phyloP scores from a whole-genome alignment of 805 yeast genomes.

The Blastobotrys muscicola region DNA sequence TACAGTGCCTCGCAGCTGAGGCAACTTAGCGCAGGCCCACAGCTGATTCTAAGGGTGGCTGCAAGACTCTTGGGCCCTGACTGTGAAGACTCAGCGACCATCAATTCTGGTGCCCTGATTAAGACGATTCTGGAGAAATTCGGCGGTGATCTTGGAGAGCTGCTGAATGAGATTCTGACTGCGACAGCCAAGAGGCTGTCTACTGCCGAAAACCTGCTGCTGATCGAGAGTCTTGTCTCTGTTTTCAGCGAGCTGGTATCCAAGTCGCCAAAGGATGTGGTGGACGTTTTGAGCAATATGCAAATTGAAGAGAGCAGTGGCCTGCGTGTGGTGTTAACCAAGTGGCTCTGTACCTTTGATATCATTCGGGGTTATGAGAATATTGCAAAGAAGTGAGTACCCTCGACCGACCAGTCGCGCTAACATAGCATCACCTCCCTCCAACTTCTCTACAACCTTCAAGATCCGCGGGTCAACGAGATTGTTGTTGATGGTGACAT shows the following conservation, averaged over 20 bases:
- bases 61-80: constrained; percentile 63
- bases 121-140: constrained; percentile 49
- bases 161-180: constrained; percentile 48
- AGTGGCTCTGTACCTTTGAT: constrained; percentile 80
- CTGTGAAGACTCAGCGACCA: constrained; percentile 71
- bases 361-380: constrained; percentile 69
- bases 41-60: constrained; percentile 51
- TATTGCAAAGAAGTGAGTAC: constrained; percentile 39
- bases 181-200: constrained; percentile 65
- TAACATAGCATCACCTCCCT: constrained; percentile 48
- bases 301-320: constrained; percentile 26
- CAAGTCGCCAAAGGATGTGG: constrained; percentile 50
- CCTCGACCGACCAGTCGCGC: not conserved
- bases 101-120: constrained; percentile 63
- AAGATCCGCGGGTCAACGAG: constrained; percentile 41
- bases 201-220: constrained; percentile 56
- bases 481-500: constrained; percentile 71
- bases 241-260: constrained; percentile 68
- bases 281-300: constrained; percentile 47
- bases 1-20: constrained; percentile 27
- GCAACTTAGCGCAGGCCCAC: constrained; percentile 33
- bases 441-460: constrained; percentile 51
- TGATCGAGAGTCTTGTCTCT: constrained; percentile 66
- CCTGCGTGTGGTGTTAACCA: constrained; percentile 50
- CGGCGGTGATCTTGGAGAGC: constrained; percentile 30